A percentile compares a stretch with the other conserved stretches of the same genome.
phyloP scores from a whole-genome alignment of 495 filamentous ascomycete genomes.

The Aspergillus sclerotiicarbonarius region DNA sequence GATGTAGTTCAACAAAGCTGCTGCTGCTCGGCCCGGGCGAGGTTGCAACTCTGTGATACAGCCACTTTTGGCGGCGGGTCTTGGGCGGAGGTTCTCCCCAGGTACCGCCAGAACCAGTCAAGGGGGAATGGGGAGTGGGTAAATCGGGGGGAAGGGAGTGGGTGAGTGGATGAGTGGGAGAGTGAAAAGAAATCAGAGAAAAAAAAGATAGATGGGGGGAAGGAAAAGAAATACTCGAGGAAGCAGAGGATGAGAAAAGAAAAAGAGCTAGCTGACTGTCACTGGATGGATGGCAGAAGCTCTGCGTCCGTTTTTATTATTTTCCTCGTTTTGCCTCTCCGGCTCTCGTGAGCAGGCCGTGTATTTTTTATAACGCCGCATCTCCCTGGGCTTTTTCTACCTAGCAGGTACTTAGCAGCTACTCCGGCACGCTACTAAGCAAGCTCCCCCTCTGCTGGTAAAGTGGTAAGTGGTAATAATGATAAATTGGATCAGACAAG shows the following conservation, averaged over 20 bases:
- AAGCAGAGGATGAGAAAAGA: conserved; percentile 1
- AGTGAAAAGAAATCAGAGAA: neutral
- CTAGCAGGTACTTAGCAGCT: neutral
- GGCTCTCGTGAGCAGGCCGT: conserved; percentile 7
- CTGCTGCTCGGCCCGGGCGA: conserved; percentile 7
- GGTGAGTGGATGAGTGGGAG: neutral
- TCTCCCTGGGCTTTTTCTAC: neutral
- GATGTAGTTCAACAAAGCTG: conserved; percentile 9
- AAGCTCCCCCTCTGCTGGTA: neutral
- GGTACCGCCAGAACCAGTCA: neutral
- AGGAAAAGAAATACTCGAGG: conserved; percentile 1
- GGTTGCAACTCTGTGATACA: conserved; percentile 14
- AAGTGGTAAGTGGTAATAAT: neutral
- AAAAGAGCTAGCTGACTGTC: conserved; percentile 6
- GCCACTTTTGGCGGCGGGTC: conserved; percentile 3
- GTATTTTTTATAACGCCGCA: conserved; percentile 13
- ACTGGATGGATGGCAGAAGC: too few relatives aligned
- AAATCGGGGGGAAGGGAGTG: neutral
- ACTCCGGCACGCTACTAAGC: neutral
- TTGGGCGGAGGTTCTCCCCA: conserved; percentile 7
- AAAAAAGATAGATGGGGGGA: neutral
- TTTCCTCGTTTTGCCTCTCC: neutral
- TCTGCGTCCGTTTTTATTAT: neutral
- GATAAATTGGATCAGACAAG: neutral
- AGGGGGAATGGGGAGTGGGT: neutral